These are phyloP conservation scores for Fusarium begoniae DNA, from an alignment of 2,329 filamentous ascomycete genomes.

Conservation along the genomic window DNA sequence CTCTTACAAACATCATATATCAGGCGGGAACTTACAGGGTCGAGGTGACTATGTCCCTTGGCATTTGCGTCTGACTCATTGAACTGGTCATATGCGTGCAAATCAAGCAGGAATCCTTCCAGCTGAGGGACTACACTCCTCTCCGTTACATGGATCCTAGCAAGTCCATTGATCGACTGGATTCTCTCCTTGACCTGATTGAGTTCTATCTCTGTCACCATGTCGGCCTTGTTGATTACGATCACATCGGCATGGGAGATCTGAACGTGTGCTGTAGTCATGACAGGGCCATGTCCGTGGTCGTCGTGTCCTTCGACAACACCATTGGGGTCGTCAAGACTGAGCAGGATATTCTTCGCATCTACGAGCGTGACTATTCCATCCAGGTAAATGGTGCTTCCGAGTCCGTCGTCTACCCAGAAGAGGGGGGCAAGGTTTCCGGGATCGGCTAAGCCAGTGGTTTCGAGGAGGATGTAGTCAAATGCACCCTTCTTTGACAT, in stretches of 20 bases:
- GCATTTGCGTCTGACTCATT: constrained; percentile 73
- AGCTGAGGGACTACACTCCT: constrained; percentile 82
- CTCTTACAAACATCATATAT: not conserved
- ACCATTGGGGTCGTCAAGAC: constrained; percentile 76
- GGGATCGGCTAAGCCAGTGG: constrained; percentile 92
- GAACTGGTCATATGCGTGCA: constrained; percentile 92
- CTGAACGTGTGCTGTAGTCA: constrained; percentile 94
- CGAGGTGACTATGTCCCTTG: constrained; percentile 90
- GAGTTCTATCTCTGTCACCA: constrained; percentile 77
- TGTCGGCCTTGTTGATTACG: constrained; percentile 91
- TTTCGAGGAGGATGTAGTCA: constrained; percentile 97
- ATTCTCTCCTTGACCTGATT: constrained; percentile 75
- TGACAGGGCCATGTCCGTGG: constrained; percentile 69
- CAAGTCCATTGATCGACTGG: constrained; percentile 86
- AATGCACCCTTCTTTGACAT: constrained; percentile 95
- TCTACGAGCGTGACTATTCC: constrained; percentile 97
- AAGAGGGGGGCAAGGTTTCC: constrained; percentile 96
- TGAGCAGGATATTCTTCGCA: constrained; percentile 87
- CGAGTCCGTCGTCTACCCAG: constrained; percentile 96
- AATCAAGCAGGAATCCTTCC: constrained; percentile 85
- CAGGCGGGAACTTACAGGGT: constrained; percentile 69
- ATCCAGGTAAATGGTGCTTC: constrained; percentile 94
- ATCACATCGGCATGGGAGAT: constrained; percentile 97
- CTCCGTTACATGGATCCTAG: constrained; percentile 82
- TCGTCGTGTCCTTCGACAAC: constrained; percentile 63